A percentile compares a stretch with the other conserved stretches of the same genome.
These are phyloP conservation scores for Cladorrhinum sp. DNA, from an alignment of 2,329 filamentous ascomycete species.

Conservation along the genomic window DNA sequence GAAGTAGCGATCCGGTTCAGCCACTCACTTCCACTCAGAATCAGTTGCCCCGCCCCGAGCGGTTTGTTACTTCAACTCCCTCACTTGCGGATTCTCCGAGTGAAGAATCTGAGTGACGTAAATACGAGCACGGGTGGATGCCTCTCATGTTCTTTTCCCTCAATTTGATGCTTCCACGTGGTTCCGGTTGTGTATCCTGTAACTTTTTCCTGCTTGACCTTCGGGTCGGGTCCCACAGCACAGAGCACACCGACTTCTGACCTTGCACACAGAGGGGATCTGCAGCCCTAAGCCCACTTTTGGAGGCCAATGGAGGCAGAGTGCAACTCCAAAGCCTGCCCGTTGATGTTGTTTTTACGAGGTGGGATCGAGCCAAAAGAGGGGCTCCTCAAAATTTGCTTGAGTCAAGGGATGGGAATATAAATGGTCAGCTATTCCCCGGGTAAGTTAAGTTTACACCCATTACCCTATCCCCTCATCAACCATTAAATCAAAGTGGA, in stretches of 20 bases:
- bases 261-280: constrained; percentile 14
- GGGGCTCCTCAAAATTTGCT: neutral
- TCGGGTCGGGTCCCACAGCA: constrained; percentile 1
- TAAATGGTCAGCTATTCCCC: neutral
- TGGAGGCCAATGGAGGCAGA: neutral
- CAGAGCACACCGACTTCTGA: constrained; percentile 17
- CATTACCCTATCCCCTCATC: neutral
- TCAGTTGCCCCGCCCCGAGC: neutral
- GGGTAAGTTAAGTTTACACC: neutral
- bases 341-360: neutral
- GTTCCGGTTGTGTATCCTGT: neutral
- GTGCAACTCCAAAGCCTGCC: neutral
- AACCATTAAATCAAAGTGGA: neutral
- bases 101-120: constrained; percentile 11
- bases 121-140: neutral
- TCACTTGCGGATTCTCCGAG: neutral
- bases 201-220: neutral
- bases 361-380: neutral
- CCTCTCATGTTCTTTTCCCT: neutral
- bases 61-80: neutral
- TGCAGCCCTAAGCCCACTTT: constrained; percentile 11
- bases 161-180: neutral
- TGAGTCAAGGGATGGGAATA: neutral
- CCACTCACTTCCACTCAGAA: neutral
- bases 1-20: neutral